Conservation (phyloP, 495 filamentous ascomycete genomes). For the Hamigera avellanea region DNA sequence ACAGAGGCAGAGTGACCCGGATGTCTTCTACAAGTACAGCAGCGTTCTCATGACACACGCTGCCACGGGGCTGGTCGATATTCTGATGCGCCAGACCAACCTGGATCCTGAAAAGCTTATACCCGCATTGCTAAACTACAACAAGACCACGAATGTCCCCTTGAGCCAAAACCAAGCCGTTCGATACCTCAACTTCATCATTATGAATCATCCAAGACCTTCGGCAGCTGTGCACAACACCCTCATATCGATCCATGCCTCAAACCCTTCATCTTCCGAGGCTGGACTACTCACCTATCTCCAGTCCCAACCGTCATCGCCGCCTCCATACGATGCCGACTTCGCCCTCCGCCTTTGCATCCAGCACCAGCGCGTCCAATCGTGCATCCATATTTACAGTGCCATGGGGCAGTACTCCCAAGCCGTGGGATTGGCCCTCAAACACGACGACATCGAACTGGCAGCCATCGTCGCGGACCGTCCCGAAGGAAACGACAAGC, state of each 20-base stretch:
- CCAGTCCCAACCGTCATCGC: slow-evolving; percentile 58
- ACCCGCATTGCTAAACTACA: slow-evolving; percentile 86
- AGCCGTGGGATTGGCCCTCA: slow-evolving; percentile 83
- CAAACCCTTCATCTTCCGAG: slow-evolving; percentile 70
- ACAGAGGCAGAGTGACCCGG: slow-evolving; percentile 79
- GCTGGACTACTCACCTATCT: slow-evolving; percentile 78
- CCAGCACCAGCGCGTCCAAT: slow-evolving; percentile 80
- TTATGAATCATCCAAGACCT: slow-evolving; percentile 70
- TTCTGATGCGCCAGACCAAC: slow-evolving; percentile 83
- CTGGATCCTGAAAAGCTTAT: slow-evolving; percentile 84
- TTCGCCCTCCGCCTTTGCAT: slow-evolving; percentile 95
- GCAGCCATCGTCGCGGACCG: slow-evolving; percentile 84
- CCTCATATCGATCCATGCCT: slow-evolving; percentile 89
- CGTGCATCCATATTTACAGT: slow-evolving; percentile 91
- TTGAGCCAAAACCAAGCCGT: slow-evolving; percentile 78
- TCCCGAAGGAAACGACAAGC: slow-evolving; percentile 59
- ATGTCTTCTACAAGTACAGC: slow-evolving; percentile 91
- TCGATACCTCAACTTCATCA: slow-evolving; percentile 86
- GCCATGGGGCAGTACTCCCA: slow-evolving; percentile 87
- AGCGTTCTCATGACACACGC: slow-evolving; percentile 90
- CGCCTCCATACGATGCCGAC: slow-evolving; percentile 85
- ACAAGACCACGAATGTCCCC: slow-evolving; percentile 45
- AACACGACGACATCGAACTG: slow-evolving; percentile 79
- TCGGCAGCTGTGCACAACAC: slow-evolving; percentile 96
- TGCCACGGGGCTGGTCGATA: slow-evolving; percentile 75